Evolutionary conservation across 2,329 filamentous ascomycete genomes (phyloP), one percentile per base, ranked within the genome.

Genomic region (Daldinia eschscholtzii): DNA sequence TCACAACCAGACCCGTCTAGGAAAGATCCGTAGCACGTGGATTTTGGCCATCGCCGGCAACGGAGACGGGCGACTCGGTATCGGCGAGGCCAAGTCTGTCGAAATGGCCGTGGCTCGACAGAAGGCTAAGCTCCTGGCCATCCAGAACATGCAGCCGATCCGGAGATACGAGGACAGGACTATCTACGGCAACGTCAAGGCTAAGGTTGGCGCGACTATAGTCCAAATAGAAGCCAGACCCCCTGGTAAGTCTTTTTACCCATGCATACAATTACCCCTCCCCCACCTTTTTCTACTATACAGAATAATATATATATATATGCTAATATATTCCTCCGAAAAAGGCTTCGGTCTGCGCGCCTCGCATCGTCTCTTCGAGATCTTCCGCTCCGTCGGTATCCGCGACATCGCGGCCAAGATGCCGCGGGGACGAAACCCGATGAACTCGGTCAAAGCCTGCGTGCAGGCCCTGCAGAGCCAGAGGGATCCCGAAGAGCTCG

Each of bases 361-460:
- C 79, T 93, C 97, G 75, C 89, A 93, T 78, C 89, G 94, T 72
- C 95, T 99, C 80, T 98, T 94, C 81, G 95, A 99, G 81, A 94
- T 99, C 85, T 94, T 93, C 78, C 92, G 93, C 71, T 90, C 91
- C 56, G 92, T 90, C 44, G 96, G 96, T 72, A 93, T 99, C 76
- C 86, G 91, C 71, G 96, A 99, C 80, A 88, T 99, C 37, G 88
- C 94, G 15, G 94, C 93, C 56, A 88, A 88, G 73, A 94, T 97
- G 70, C 90, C 91, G 41, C 91, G 95, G 52, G 93, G 93, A 70
- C 89, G 94, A 76, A 98, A 97, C 85, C 93, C 94, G 74, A 97
- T 98, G 94, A 99, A 99, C 85, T 93, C 94, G 18, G 92, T 97
- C 82, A 98, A 98, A 84, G 96, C 96, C 13, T 88, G 93, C 44